These are phyloP conservation scores for Larix sibirica DNA, from an alignment of 83 land plant genomes.

Conservation along the genomic window DNA sequence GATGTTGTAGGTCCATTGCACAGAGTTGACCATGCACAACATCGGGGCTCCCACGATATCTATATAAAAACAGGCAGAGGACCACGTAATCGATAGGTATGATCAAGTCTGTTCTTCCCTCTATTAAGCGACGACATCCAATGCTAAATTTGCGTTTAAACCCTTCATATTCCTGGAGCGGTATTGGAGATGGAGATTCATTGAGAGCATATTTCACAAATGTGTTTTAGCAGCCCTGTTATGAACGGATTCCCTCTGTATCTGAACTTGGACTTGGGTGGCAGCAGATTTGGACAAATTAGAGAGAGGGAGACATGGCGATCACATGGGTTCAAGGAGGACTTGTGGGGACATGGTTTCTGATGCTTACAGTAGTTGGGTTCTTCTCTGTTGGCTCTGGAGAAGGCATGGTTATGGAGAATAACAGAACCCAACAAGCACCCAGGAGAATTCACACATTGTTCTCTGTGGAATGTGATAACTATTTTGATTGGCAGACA, in stretches of 20 bases:
- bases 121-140: not conserved
- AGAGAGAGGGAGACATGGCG: not conserved
- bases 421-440: conserved; percentile 20
- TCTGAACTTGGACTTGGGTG: not conserved
- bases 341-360: not conserved
- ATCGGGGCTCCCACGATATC: not conserved
- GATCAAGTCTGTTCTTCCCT: not conserved
- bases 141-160: not conserved
- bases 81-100: not conserved
- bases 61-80: not conserved
- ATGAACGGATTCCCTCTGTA: not conserved
- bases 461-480: conserved; percentile 91
- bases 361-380: conserved; percentile 7
- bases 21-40: conserved; percentile 8
- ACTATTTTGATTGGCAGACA: conserved; percentile 98
- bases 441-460: conserved; percentile 88
- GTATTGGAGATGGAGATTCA: not conserved
- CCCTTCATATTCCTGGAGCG: not conserved
- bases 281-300: conserved; percentile 1
- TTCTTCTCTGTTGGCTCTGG: not conserved
- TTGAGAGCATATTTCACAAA: not conserved
- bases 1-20: not conserved
- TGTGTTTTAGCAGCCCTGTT: not conserved
- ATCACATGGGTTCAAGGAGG: not conserved
- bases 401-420: not conserved